phyloP scores from a whole-genome alignment of 306 rosid species.

The Begonia peltatifolia region DNA sequence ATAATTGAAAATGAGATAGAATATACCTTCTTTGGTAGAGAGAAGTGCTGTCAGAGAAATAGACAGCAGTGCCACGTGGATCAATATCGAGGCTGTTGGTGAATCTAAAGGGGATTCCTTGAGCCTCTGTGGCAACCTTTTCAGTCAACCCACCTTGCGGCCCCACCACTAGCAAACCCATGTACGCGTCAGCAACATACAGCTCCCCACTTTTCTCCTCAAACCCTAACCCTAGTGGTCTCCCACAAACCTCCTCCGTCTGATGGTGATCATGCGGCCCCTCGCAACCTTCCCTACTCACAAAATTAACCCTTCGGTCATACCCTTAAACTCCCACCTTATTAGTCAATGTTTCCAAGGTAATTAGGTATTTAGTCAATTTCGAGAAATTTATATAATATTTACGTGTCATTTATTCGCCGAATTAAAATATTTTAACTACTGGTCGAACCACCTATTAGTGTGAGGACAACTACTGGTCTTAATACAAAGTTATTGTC shows the following conservation, averaged over 20 bases:
- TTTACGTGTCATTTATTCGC: too few relatives aligned
- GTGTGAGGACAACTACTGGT: too few relatives aligned
- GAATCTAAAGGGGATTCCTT: constrained; percentile 25
- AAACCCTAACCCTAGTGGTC: constrained; percentile 61
- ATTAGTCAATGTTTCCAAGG: too few relatives aligned
- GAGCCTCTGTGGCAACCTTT: constrained; percentile 7
- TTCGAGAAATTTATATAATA: too few relatives aligned
- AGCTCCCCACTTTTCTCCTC: constrained; percentile 23
- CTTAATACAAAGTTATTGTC: too few relatives aligned
- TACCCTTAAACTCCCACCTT: background rate
- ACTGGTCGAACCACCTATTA: too few relatives aligned
- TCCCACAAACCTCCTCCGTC: constrained; percentile 55
- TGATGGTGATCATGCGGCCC: constrained; percentile 25
- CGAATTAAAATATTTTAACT: too few relatives aligned
- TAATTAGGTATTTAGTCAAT: too few relatives aligned
- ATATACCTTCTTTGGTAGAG: constrained; percentile 43
- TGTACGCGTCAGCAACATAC: constrained; percentile 67
- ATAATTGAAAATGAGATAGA: background rate
- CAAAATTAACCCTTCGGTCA: background rate
- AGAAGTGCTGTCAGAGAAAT: constrained; percentile 57
- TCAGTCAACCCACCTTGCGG: constrained; percentile 32
- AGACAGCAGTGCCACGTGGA: constrained; percentile 25
- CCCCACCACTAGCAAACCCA: constrained; percentile 48
- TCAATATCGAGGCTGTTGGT: constrained; percentile 53
- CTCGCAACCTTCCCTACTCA: constrained; percentile 38